These are phyloP conservation scores for Kregervanrija fluxuum DNA, from an alignment of 805 yeast species.

Conservation along the genomic window DNA sequence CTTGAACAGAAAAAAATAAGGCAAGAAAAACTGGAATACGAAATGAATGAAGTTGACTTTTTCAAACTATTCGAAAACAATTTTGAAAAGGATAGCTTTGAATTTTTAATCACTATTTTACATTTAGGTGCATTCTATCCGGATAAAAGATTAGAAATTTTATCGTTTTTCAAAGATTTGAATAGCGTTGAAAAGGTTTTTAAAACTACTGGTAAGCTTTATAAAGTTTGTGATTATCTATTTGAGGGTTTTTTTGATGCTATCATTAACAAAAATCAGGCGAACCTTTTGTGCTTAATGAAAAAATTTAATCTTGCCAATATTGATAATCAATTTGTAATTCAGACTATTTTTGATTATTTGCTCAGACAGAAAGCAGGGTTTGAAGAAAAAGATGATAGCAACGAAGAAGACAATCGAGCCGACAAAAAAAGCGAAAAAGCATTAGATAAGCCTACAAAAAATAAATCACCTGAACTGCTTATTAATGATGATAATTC, in stretches of 20 bases:
- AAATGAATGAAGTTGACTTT: conserved; percentile 5
- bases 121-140: conserved; percentile 9
- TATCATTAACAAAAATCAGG: too few relatives aligned
- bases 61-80: conserved; percentile 11
- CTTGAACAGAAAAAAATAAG: not conserved
- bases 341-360: too few relatives aligned
- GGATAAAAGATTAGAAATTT: conserved; percentile 10
- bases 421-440: too few relatives aligned
- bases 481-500: too few relatives aligned
- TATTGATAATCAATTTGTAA: too few relatives aligned
- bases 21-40: not conserved
- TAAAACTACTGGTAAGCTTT: conserved; percentile 3
- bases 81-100: conserved; percentile 9
- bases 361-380: too few relatives aligned
- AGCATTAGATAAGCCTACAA: too few relatives aligned
- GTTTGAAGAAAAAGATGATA: too few relatives aligned
- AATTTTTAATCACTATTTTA: conserved; percentile 8
- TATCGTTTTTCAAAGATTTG: conserved; percentile 13
- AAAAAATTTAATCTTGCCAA: too few relatives aligned
- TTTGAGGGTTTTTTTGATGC: conserved; percentile 1
- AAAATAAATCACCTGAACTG: too few relatives aligned
- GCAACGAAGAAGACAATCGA: too few relatives aligned
- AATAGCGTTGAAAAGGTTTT: conserved; percentile 12
- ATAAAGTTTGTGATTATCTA: conserved; percentile 12
- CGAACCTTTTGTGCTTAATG: too few relatives aligned